A percentile compares a stretch with the other conserved stretches of the same genome.
Evolutionary conservation across 768 basidiomycete species (phyloP).

Genomic region (Hortiboletus campestris): DNA sequence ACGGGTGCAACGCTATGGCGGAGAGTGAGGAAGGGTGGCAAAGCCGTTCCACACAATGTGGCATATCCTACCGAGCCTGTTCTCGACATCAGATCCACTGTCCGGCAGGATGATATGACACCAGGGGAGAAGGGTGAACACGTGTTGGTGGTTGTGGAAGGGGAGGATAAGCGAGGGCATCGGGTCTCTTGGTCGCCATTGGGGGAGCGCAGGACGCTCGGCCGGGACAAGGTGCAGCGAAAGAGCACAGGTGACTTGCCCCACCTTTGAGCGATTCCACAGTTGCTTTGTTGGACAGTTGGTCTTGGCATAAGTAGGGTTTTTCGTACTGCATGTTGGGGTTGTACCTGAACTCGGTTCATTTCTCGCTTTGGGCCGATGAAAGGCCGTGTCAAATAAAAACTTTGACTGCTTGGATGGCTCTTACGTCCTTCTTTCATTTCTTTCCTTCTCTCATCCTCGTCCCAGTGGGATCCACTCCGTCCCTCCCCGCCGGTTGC

Average conservation of each 20-base stretch:
- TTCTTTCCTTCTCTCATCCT: not conserved
- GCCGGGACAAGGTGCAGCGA: slow-evolving; percentile 9
- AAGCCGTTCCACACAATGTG: slow-evolving; percentile 6
- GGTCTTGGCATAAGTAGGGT: not conserved
- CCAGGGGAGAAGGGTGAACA: not conserved
- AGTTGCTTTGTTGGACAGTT: slow-evolving; percentile 21
- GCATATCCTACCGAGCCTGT: slow-evolving; percentile 3
- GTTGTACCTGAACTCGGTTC: not conserved
- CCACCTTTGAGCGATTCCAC: slow-evolving; percentile 71
- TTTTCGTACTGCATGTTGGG: not conserved
- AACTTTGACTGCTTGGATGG: not conserved
- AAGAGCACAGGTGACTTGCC: slow-evolving; percentile 26
- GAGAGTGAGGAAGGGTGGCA: slow-evolving; percentile 43
- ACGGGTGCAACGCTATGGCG: slow-evolving; percentile 42
- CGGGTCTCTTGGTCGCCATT: slow-evolving; percentile 28
- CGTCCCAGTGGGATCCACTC: not conserved
- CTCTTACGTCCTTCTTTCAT: not conserved
- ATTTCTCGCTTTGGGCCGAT: not conserved
- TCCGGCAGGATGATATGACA: slow-evolving; percentile 18
- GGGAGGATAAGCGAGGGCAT: slow-evolving; percentile 12
- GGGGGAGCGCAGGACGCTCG: slow-evolving; percentile 22
- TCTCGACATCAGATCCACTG: slow-evolving; percentile 25
- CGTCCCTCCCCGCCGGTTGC: not conserved
- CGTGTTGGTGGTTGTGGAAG: not conserved
- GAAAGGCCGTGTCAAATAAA: not conserved